Evolutionary conservation across 1,284 basidiomycete species (phyloP).

Genomic region (Mycena sp.): DNA sequence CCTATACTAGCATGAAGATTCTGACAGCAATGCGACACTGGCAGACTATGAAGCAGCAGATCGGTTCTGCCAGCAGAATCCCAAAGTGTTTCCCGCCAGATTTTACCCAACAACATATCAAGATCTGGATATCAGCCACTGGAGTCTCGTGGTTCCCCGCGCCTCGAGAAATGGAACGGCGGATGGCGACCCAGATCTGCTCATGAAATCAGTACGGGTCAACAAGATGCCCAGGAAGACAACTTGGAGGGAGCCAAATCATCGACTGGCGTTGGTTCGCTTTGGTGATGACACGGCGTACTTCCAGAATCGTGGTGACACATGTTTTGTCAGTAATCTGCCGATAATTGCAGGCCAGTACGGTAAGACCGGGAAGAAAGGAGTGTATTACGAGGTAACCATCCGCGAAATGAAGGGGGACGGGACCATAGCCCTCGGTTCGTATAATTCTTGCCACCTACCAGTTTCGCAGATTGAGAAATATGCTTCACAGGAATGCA

Average conservation of each 20-base stretch:
- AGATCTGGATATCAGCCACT: neutral
- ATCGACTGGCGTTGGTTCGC: constrained; percentile 46
- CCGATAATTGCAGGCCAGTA: constrained; percentile 71
- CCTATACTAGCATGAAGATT: constrained; percentile 48
- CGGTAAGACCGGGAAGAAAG: constrained; percentile 58
- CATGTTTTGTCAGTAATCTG: constrained; percentile 66
- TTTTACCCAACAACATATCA: neutral
- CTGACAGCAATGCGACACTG: constrained; percentile 63
- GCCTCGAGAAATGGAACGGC: neutral
- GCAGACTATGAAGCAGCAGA: constrained; percentile 61
- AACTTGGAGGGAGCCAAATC: constrained; percentile 48
- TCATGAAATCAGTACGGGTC: constrained; percentile 58
- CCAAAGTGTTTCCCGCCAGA: constrained; percentile 57
- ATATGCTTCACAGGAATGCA: constrained; percentile 58
- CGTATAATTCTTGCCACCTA: constrained; percentile 20
- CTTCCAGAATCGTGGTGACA: constrained; percentile 52
- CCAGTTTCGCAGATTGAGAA: neutral
- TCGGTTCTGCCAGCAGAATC: constrained; percentile 56
- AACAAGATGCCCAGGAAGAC: constrained; percentile 51
- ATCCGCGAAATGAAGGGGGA: constrained; percentile 59
- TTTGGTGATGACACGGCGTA: constrained; percentile 48
- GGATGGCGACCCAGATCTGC: neutral
- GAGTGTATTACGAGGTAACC: constrained; percentile 71
- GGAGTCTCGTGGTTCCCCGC: constrained; percentile 10
- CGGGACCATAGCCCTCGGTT: constrained; percentile 69